phyloP scores from a whole-genome alignment of 2,329 filamentous ascomycete species.

The Verticillium klebahnii region DNA sequence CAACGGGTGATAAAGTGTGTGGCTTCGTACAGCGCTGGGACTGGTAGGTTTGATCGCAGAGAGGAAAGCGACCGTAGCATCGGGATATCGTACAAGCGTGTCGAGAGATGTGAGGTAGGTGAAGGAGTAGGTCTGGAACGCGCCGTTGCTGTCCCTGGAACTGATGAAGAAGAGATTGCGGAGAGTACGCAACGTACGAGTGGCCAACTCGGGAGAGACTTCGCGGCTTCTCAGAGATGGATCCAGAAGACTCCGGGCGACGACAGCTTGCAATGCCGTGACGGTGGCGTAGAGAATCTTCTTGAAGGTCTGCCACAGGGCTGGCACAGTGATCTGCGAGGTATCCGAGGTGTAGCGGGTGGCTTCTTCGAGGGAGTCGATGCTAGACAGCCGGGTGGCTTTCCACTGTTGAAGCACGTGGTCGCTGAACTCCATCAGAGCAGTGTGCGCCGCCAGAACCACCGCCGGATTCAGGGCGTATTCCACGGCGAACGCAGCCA shows the following conservation, averaged over 20 bases:
- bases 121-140: slow-evolving; percentile 82
- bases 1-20: slow-evolving; percentile 39
- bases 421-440: slow-evolving; percentile 62
- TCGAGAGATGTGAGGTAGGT: slow-evolving; percentile 80
- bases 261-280: slow-evolving; percentile 68
- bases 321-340: slow-evolving; percentile 60
- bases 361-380: slow-evolving; percentile 65
- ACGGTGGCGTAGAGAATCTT: slow-evolving; percentile 72
- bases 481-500: slow-evolving; percentile 61
- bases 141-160: slow-evolving; percentile 63
- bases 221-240: slow-evolving; percentile 36
- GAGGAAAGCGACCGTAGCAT: slow-evolving; percentile 63
- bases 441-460: slow-evolving; percentile 52
- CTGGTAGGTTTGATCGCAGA: slow-evolving; percentile 48
- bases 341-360: slow-evolving; percentile 62
- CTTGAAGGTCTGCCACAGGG: slow-evolving; percentile 70
- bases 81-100: slow-evolving; percentile 67
- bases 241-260: slow-evolving; percentile 58
- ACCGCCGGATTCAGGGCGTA: slow-evolving; percentile 38
- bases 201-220: slow-evolving; percentile 59
- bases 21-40: slow-evolving; percentile 51
- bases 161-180: slow-evolving; percentile 81
- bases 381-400: slow-evolving; percentile 65
- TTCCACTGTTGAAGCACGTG: slow-evolving; percentile 69
- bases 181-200: slow-evolving; percentile 67